Evolutionary conservation across 345 rosid genomes (phyloP).

Genomic region (Euphorbia peplus): DNA sequence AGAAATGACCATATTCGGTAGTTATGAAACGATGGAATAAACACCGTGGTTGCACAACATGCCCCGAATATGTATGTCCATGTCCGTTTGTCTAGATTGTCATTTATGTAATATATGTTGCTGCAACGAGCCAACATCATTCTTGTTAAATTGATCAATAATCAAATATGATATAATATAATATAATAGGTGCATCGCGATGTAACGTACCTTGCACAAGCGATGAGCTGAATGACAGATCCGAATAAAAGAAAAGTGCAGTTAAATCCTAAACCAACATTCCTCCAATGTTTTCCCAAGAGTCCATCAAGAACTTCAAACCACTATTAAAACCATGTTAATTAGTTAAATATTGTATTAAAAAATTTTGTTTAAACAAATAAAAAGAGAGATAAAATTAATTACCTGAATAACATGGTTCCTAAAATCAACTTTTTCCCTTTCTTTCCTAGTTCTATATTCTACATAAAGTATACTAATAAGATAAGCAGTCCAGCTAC

Average conservation of each 20-base stretch:
- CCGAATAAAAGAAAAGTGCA: conserved; percentile 99
- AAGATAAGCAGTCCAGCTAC: conserved; percentile 98
- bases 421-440: conserved; percentile 96
- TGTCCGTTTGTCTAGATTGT: conserved; percentile 97
- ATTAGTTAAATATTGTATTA: neutral
- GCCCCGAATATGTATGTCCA: conserved; percentile 99
- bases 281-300: conserved; percentile 97
- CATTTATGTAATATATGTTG: conserved; percentile 97
- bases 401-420: too few relatives aligned
- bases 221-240: conserved; percentile 99
- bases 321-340: conserved; percentile 44
- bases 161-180: too few relatives aligned
- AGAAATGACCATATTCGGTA: conserved; percentile 99
- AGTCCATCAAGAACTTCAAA: conserved; percentile 99
- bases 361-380: too few relatives aligned
- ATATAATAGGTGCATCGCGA: neutral
- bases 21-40: conserved; percentile 96
- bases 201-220: conserved; percentile 81
- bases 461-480: conserved; percentile 92
- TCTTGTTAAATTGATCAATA: too few relatives aligned
- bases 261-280: conserved; percentile 96
- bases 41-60: conserved; percentile 96
- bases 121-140: conserved; percentile 41
- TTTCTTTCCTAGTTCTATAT: conserved; percentile 91
- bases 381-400: too few relatives aligned